Conservation (phyloP, 306 rosid genomes). For the Cicer arietinum region DNA sequence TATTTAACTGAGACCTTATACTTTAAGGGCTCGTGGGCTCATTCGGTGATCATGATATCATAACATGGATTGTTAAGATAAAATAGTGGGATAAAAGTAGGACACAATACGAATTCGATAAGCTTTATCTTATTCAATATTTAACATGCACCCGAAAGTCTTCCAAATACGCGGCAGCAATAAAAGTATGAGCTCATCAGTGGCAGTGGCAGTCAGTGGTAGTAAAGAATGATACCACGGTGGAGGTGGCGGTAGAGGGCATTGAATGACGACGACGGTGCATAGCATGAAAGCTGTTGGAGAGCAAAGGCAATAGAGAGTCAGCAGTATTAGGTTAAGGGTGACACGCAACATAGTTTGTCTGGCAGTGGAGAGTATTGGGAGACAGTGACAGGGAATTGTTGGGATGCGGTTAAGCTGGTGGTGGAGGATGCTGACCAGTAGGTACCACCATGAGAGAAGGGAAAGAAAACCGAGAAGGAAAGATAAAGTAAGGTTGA, state of each 20-base stretch:
- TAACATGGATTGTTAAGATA: background rate
- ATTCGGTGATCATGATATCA: background rate
- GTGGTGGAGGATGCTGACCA: background rate
- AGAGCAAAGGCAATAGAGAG: background rate
- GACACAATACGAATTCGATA: background rate
- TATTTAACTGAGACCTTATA: background rate
- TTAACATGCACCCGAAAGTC: background rate
- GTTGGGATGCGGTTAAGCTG: background rate
- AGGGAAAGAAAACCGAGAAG: background rate
- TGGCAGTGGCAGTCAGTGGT: background rate
- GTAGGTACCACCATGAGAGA: background rate
- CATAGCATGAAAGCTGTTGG: background rate
- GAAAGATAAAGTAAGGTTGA: background rate
- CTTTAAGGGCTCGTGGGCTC: background rate
- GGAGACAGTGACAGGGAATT: background rate
- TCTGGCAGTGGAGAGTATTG: background rate
- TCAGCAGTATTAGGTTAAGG: background rate
- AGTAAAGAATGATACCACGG: background rate
- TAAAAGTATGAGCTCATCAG: background rate
- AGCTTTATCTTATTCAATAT: background rate
- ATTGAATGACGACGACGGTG: background rate
- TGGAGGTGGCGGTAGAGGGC: constrained; percentile 6
- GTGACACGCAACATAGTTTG: background rate
- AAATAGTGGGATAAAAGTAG: background rate
- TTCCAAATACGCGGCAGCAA: constrained; percentile 8